phyloP scores from a whole-genome alignment of 345 rosid species.

The Eutrema yunnanense region DNA sequence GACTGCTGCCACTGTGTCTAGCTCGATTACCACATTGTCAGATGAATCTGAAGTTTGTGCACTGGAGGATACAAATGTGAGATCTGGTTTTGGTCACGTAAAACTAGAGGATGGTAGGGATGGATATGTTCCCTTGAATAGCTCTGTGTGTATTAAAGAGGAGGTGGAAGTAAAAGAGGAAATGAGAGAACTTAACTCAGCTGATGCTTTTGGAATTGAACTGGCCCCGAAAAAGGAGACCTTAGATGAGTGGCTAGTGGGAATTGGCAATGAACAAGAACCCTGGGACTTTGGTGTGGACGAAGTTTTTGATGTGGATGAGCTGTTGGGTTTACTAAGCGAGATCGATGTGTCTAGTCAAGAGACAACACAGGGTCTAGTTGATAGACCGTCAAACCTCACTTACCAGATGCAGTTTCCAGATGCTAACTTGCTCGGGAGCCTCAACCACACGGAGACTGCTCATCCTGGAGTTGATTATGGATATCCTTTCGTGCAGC shows the following conservation, averaged over 20 bases:
- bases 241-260: neutral
- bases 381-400: slow-evolving; percentile 6
- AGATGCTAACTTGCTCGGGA: slow-evolving; percentile 18
- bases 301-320: slow-evolving; percentile 57
- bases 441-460: slow-evolving; percentile 17
- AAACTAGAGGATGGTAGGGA: slow-evolving; percentile 21
- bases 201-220: slow-evolving; percentile 4
- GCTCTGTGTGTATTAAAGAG: neutral
- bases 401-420: slow-evolving; percentile 18
- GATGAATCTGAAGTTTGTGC: slow-evolving; percentile 42
- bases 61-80: slow-evolving; percentile 13
- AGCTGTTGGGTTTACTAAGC: slow-evolving; percentile 38
- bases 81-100: neutral
- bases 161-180: slow-evolving; percentile 6
- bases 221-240: neutral
- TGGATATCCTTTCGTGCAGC: slow-evolving; percentile 13
- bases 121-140: slow-evolving; percentile 2
- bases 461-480: slow-evolving; percentile 17
- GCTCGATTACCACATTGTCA: slow-evolving; percentile 28
- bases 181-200: neutral
- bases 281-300: slow-evolving; percentile 26
- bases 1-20: slow-evolving; percentile 17
- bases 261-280: slow-evolving; percentile 3
- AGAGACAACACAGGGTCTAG: neutral
- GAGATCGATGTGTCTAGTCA: slow-evolving; percentile 6